Evolutionary conservation across 2,329 filamentous ascomycete genomes (phyloP), one percentile per base, ranked within the genome.

Genomic region (Fusarium beomiforme): DNA sequence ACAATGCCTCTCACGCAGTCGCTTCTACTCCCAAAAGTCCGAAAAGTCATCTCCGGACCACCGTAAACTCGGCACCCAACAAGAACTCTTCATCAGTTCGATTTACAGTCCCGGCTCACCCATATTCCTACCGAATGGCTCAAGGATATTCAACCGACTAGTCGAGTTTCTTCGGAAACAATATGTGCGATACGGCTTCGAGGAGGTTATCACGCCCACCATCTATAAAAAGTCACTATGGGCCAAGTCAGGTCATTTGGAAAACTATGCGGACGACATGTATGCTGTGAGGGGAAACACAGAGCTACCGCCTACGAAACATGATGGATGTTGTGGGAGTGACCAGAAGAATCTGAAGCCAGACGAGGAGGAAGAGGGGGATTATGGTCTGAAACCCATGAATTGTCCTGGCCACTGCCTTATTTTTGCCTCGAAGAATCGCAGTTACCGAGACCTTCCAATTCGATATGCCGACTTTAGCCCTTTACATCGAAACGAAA

Each of bases 261-360:
- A 95, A 59, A 97, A 97, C 79, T 97, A 97, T 82, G 91, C 93
- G 64, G 91, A 97, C 76, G 93, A 97, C 77, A 97, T 97, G 94
- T 97, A 95, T 81, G 91, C 92, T 59, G 94, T 97, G 31, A 89
- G 84, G 14, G 88, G 89, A 49, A 86, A 74, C 77, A 80, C 55
- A 70, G 83, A 69, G 75, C 67, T 67, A 6, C 46, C 64, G 5
- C 39, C 51, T 11, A 58, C 56, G 33, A 41, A 66, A 8, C 50
- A 59, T 11, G 54, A 70, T 21, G 72, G 74, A 9, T 81, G 77
- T 59, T 79, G 83, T 59, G 80, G 77, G 50, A 79, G 82, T 11
- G 62, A 73, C 14, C 47, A 51, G 24, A 71, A 54, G 59, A 76
- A 65, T 26, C 42, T 65, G 44, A 73, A 71, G 47, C 63, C 75